Evolutionary conservation across 305 asterid genomes (phyloP), one percentile per base, ranked within the genome.

Genomic region (Fraxinus angustifolia): DNA sequence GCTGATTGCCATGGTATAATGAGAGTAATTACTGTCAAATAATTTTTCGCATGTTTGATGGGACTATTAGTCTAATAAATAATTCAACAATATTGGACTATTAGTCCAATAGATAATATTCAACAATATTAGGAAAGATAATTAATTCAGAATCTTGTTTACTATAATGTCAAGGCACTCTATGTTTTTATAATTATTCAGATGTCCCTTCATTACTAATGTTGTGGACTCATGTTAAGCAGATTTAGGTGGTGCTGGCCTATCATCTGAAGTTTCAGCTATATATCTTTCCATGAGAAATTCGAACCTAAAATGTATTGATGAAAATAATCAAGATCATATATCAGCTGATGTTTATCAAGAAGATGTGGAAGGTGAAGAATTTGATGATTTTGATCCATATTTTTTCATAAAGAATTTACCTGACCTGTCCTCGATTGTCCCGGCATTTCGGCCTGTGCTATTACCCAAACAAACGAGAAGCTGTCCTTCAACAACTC

Each of bases 401-500:
- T 96, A 88, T 88, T 88, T 90, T 81, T 96, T 96, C 86, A 94
- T 96, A 79, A 94, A 96, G 90, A 93, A 92, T 85, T 91, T 96
- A 73, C 99, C 99, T 1, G 93, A 91, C 73, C 84, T 96, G 82
- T 89, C 93, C 21, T 84, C 95, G 2, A 96, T 96, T 79, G 98
- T 96, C 82, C 98, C 99, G 17, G 79, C 90, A 71, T 94, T 87
- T 83, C 93, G 99, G 82, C 98, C 93, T 78, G 83, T 88, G 80
- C 87, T 96, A 19, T 85, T 96, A 84, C 98, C 98, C 78, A 96
- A 93, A 81, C 96, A 90, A 85, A 96, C 99, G 70, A 89, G 99
- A 90, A 93, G 98, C 87, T 94, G 99, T 89, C 98, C 99, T 42
- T 84, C 97, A 38, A 92, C 97, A 83, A 87, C 98, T 79, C 94